These are phyloP conservation scores for Castanopsis chinensis DNA, from an alignment of 306 rosid genomes.

Conservation along the genomic window DNA sequence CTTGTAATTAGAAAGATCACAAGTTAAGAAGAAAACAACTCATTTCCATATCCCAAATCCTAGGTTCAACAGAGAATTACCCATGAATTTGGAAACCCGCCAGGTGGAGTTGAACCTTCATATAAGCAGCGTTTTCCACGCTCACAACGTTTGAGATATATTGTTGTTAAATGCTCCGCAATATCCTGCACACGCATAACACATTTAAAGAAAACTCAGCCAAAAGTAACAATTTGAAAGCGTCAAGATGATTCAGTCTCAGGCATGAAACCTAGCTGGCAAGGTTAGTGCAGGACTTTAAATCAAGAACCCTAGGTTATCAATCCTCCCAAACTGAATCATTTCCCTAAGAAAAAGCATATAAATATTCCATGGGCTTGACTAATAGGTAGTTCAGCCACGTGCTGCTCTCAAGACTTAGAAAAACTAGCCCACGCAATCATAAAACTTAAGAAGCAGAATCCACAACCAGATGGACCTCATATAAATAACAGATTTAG, in stretches of 20 bases:
- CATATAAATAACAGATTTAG: neutral
- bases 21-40: neutral
- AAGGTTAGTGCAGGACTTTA: neutral
- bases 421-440: neutral
- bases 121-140: conserved; percentile 97
- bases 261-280: neutral
- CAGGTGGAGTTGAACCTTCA: conserved; percentile 97
- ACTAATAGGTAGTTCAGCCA: neutral
- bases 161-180: conserved; percentile 87
- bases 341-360: neutral
- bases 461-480: neutral
- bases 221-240: conserved; percentile 5
- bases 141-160: conserved; percentile 80
- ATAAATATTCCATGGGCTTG: neutral
- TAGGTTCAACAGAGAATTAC: conserved; percentile 42
- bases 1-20: neutral
- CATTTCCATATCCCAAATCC: neutral
- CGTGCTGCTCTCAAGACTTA: neutral
- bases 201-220: conserved; percentile 4
- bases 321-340: neutral
- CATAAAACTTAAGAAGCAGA: neutral
- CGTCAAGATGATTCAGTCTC: neutral
- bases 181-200: conserved; percentile 59
- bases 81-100: conserved; percentile 94
- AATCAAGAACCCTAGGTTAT: neutral